A percentile compares a stretch with the other conserved stretches of the same genome.
Evolutionary conservation across 805 yeast genomes (phyloP).

Genomic region (Isabelozyma gotoi): DNA sequence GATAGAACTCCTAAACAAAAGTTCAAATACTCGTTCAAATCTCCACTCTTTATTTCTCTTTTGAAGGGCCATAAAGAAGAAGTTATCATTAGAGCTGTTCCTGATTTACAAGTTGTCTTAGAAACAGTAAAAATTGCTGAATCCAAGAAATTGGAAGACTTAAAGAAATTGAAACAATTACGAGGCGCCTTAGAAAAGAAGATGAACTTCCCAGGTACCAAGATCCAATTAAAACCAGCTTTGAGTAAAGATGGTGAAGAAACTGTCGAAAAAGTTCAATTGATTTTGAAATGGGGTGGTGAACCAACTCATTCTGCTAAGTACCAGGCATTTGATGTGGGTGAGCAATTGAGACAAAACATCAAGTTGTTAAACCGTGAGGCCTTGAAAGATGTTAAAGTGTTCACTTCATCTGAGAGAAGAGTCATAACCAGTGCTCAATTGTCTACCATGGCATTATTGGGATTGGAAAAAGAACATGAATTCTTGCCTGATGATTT

Average conservation of each 20-base stretch:
- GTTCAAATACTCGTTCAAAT: constrained; percentile 90
- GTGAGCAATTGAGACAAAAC: constrained; percentile 94
- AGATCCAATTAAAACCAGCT: constrained; percentile 91
- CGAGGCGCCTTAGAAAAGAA: constrained; percentile 86
- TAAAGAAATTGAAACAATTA: constrained; percentile 70
- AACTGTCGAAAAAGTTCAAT: constrained; percentile 90
- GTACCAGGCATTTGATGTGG: constrained; percentile 91
- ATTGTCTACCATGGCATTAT: constrained; percentile 73
- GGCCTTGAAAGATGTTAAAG: constrained; percentile 80
- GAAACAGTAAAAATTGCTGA: constrained; percentile 82
- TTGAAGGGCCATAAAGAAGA: constrained; percentile 95
- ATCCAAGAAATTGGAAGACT: constrained; percentile 77
- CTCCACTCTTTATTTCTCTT: constrained; percentile 80
- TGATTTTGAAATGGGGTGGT: constrained; percentile 98
- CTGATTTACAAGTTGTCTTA: constrained; percentile 81
- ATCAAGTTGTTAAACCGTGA: constrained; percentile 80
- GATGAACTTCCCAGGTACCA: constrained; percentile 90
- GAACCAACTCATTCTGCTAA: constrained; percentile 98
- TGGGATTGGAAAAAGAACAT: constrained; percentile 58
- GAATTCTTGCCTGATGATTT: constrained; percentile 67
- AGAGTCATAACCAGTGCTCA: constrained; percentile 93
- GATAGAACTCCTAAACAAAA: constrained; percentile 99
- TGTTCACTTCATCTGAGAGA: constrained; percentile 90
- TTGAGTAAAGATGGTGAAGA: constrained; percentile 55
- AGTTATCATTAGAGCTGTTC: constrained; percentile 87